phyloP scores from a whole-genome alignment of 345 rosid genomes.

The Euphorbia peplus region DNA sequence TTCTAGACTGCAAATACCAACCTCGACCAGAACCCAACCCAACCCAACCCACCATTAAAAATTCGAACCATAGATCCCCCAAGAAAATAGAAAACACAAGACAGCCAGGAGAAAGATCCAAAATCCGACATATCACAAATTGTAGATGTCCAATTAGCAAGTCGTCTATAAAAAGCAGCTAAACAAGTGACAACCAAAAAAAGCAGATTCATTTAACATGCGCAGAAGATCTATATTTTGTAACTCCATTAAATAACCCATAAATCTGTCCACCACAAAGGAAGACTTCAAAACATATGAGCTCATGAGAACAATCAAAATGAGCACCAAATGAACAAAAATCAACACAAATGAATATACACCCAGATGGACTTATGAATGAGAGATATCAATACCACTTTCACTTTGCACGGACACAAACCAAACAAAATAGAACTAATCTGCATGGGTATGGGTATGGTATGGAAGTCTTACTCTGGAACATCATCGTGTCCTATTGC shows the following conservation, averaged over 20 bases:
- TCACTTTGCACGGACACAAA: slow-evolving; percentile 4
- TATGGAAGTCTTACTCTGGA: slow-evolving; percentile 46
- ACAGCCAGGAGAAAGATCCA: not conserved
- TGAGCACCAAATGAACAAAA: not conserved
- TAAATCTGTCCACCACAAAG: not conserved
- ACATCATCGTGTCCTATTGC: slow-evolving; percentile 41
- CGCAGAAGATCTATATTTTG: not conserved
- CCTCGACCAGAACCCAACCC: too few species aligned
- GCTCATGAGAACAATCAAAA: not conserved
- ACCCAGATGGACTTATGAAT: not conserved
- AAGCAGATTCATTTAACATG: not conserved
- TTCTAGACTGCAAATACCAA: slow-evolving; percentile 1
- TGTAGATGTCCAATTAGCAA: not conserved
- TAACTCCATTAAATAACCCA: not conserved
- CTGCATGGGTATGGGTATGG: slow-evolving; percentile 6
- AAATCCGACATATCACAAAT: not conserved
- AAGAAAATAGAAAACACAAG: not conserved
- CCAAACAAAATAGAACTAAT: not conserved
- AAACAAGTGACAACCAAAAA: not conserved
- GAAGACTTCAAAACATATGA: not conserved
- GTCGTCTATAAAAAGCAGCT: not conserved
- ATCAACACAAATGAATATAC: not conserved
- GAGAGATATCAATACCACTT: not conserved
- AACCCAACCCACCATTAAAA: too few species aligned
- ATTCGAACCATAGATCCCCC: not conserved